Base-by-base conservation (phyloP, 371 early-diverging fungal genomes). In the Syncephalis fuscata region DNA sequence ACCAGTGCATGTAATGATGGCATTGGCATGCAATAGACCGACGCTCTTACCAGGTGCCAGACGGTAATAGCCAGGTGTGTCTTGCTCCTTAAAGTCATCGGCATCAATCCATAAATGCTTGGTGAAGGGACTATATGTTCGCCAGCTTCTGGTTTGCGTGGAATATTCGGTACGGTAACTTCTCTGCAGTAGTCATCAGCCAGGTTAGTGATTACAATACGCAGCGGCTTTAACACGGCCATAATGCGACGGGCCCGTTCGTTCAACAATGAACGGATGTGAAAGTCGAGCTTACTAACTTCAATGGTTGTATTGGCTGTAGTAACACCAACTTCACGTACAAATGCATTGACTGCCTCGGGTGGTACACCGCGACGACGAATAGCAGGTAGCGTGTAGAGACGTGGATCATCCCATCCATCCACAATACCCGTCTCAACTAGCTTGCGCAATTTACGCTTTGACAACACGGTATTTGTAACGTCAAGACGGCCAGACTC, bases 351-450 rank as follows among this genome's bases (percentile, higher is more conserved):
- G 70, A 99, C 95, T n/a, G 98, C 95, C 59, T 83, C 80, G 0
- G 98, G 86, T 43, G 99, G 96, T 44, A 99, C 89, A 51, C 99
- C 99, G 52, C 99, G 87, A 49, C 99, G 80, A 52, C 98, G 85
- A 51, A 99, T 74, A 44, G 93, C 99, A 3, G 83, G 85, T 43
- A 99, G 73, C 2, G 99, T 99, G 65, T 83, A 98, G 53, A 99
- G 66, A 49, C 99, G 73, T 25, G 99, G 99, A 61, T 99, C 99
- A 66, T 99, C 99, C 85, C 97, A 95, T 20, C 87, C 91, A 45
- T 57, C 58, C 15, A 99, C 88, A 51, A 78, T 60, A 9, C 76
- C 70, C 44, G 80, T 73, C 32, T 76, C 79, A 46, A 94, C 89
- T 53, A 99, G 71, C 76, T 87, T 77, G 48, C 76, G 78, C 37